Percentiles rank a stretch among this genome's conserved stretches.
Evolutionary conservation across 1,284 basidiomycete genomes (phyloP).

Genomic region (Fomitiporia mediterranea): DNA sequence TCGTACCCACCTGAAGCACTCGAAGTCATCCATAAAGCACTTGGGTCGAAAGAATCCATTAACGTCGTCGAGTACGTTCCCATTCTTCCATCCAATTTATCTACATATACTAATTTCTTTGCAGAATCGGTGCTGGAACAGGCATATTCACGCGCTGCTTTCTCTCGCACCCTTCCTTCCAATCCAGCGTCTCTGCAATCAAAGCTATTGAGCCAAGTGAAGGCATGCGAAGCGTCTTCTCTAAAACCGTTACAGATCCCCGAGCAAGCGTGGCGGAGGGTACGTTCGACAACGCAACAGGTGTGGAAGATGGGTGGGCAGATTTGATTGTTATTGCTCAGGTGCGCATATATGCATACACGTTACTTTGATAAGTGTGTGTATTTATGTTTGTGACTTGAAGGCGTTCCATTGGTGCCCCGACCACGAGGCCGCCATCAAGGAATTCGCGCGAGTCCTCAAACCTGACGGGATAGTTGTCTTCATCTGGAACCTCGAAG

Average conservation of each 20-base stretch:
- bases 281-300: constrained; percentile 58
- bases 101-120: neutral
- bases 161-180: constrained; percentile 55
- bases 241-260: constrained; percentile 44
- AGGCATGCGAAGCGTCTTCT: constrained; percentile 65
- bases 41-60: constrained; percentile 36
- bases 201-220: constrained; percentile 68
- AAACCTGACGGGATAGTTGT: constrained; percentile 60
- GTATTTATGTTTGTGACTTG: neutral
- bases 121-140: constrained; percentile 67
- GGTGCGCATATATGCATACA: constrained; percentile 33
- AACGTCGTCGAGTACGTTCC: constrained; percentile 63
- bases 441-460: constrained; percentile 66
- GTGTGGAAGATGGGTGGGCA: constrained; percentile 59
- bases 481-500: constrained; percentile 71
- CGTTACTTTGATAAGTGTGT: neutral
- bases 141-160: constrained; percentile 77
- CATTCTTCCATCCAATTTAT: neutral
- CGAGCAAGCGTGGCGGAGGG: constrained; percentile 52
- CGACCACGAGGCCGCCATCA: constrained; percentile 57
- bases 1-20: constrained; percentile 62
- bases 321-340: constrained; percentile 74
- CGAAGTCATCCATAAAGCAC: constrained; percentile 46
- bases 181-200: constrained; percentile 43
- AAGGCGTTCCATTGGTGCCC: constrained; percentile 83